Evolutionary conservation across 73 alveolate genomes (phyloP).

Genomic region (Symbiodinium pilosum): DNA sequence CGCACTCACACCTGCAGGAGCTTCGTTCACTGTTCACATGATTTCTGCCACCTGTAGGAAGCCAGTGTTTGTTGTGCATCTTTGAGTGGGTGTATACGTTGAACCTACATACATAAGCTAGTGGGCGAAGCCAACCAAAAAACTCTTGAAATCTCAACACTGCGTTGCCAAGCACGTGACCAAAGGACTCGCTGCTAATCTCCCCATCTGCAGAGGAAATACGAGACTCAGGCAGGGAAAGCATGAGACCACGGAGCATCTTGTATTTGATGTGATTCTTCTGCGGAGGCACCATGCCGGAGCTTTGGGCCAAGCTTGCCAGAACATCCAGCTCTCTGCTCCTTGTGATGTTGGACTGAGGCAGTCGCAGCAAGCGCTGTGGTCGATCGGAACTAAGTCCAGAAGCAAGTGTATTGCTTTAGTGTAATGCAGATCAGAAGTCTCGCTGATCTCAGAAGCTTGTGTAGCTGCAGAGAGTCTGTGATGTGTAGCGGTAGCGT

Average conservation of each 20-base stretch:
- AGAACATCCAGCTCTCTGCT: background rate
- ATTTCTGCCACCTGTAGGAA: too few relatives aligned
- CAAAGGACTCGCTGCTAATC: conserved; percentile 36
- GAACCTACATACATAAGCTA: too few relatives aligned
- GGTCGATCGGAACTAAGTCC: background rate
- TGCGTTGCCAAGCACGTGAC: background rate
- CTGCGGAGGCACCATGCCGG: background rate
- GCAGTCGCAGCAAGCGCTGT: background rate
- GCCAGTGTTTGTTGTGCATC: too few relatives aligned
- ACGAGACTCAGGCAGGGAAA: background rate
- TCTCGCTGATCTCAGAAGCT: too few relatives aligned
- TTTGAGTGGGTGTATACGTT: too few relatives aligned
- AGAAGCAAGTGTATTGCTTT: too few relatives aligned
- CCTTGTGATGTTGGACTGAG: background rate
- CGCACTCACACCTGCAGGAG: background rate
- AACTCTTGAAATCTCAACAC: too few relatives aligned
- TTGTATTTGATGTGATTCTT: background rate
- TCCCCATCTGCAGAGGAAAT: background rate
- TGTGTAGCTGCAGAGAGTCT: too few relatives aligned
- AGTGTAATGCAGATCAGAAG: too few relatives aligned
- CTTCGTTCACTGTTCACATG: too few relatives aligned
- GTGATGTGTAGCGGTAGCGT: too few relatives aligned
- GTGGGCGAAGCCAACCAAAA: too few relatives aligned
- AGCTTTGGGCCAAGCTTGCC: background rate
- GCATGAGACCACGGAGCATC: background rate